Percentiles rank a stretch among this genome's conserved stretches.
Evolutionary conservation across 495 filamentous ascomycete species (phyloP).

Genomic region (Penicillium nucicola): DNA sequence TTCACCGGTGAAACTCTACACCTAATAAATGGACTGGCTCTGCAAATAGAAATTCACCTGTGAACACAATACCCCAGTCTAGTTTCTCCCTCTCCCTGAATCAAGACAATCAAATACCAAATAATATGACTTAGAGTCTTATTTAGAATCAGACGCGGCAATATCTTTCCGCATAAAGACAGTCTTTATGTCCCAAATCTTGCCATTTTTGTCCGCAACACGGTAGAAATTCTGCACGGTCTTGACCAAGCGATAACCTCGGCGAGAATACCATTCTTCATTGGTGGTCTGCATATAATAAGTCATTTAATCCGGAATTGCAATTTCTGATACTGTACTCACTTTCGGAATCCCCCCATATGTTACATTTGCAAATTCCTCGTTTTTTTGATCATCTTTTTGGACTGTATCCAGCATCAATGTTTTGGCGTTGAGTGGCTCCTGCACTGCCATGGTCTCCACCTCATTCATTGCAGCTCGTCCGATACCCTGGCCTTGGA

Average conservation of each 20-base stretch:
- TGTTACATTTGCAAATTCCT: slow-evolving; percentile 17
- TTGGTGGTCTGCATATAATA: slow-evolving; percentile 8
- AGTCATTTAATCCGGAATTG: neutral
- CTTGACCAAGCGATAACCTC: slow-evolving; percentile 14
- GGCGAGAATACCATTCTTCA: slow-evolving; percentile 18
- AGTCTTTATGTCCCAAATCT: slow-evolving; percentile 16
- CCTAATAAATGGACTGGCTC: too few species aligned
- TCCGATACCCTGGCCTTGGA: slow-evolving; percentile 26
- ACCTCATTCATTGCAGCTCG: slow-evolving; percentile 27
- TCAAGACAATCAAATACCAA: neutral
- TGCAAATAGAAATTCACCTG: too few species aligned
- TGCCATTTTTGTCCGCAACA: slow-evolving; percentile 12
- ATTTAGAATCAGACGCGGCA: neutral
- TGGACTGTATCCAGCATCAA: slow-evolving; percentile 21
- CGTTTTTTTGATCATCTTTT: slow-evolving; percentile 12
- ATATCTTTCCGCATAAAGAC: slow-evolving; percentile 28
- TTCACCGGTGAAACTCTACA: too few species aligned
- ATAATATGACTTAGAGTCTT: too few species aligned
- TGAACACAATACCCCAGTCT: neutral
- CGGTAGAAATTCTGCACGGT: slow-evolving; percentile 14
- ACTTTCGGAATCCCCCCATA: slow-evolving; percentile 21
- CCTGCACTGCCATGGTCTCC: slow-evolving; percentile 21
- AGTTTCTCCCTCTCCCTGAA: neutral
- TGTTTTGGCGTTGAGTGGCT: slow-evolving; percentile 18
- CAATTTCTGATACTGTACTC: neutral